phyloP scores from a whole-genome alignment of 2,329 filamentous ascomycete genomes.

The Hypoxylon sp. region DNA sequence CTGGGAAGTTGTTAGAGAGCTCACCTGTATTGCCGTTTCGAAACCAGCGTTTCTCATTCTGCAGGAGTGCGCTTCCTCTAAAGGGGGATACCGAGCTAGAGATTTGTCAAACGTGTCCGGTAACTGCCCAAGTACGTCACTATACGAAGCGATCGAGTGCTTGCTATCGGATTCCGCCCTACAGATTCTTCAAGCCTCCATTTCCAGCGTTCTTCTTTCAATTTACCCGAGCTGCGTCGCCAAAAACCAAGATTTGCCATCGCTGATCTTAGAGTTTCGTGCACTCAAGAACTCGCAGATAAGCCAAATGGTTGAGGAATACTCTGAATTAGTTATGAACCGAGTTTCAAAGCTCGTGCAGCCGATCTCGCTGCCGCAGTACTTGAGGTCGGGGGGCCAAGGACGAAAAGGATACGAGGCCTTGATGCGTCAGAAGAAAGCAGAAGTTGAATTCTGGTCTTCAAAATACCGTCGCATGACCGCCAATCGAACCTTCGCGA shows the following conservation, averaged over 20 bases:
- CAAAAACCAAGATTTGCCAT: background rate
- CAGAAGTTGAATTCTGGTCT: background rate
- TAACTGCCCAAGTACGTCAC: background rate
- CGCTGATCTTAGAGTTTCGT: background rate
- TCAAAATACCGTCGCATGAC: background rate
- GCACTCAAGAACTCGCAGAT: background rate
- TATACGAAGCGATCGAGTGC: background rate
- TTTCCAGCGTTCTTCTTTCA: background rate
- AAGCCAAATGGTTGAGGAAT: background rate
- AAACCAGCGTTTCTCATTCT: background rate
- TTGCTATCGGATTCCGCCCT: background rate
- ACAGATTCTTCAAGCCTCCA: background rate
- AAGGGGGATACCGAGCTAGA: background rate
- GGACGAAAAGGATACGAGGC: conserved; percentile 1
- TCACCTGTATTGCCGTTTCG: background rate
- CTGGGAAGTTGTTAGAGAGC: background rate
- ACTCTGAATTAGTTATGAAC: background rate
- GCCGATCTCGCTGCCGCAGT: background rate
- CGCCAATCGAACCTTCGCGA: conserved; percentile 1
- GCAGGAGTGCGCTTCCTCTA: background rate
- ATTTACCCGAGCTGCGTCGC: background rate
- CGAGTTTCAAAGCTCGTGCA: background rate
- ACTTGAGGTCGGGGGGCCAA: background rate
- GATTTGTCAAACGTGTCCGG: background rate
- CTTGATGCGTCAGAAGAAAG: background rate